Base-by-base conservation (phyloP, 805 yeast genomes). In the Wickerhamomyces bovis region DNA sequence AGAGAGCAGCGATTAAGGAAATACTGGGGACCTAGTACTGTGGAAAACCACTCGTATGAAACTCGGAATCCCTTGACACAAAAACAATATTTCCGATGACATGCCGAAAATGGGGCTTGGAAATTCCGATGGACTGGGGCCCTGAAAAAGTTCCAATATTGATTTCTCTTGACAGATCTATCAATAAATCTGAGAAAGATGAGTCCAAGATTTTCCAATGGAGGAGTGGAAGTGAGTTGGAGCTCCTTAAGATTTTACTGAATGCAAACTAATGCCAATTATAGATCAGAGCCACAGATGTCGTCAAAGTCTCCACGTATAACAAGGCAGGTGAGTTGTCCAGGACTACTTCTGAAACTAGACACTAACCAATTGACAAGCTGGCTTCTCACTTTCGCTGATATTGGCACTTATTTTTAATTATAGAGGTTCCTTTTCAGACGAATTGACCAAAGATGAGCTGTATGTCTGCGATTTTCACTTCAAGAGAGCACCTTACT, bases 361-460 rank as follows among this genome's bases (percentile, higher is more conserved):
- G 6, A 15, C 7, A 46, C 46, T 22, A 13, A 31, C 40, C 6
- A 2, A n/a, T 3, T 9, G 33, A 3, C 9, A 38, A 53, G 55
- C 26, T 38, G 50, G 54, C 7, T 54, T 52, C 40, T 10, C 20
- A 4, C 13, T 43, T 4, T 36, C 54, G 5, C 38, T 54, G 5
- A 3, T 46, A 2, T 20, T 47, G 15, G 46, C 55, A 2, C 6
- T 53, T 0, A 8, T 46, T 6, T 53, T 54, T 39, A 45, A 53
- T 21, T 51, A 45, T 20, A 16, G 30, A 4, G 51, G 41, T 2
- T 44, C 52, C 3, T 28, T 54, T 4, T 36, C 51, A 3, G 39
- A 40, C 13, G 58, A 54, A 33, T 26, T 47, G 23, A 46, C 48
- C 11, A 44, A 46, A 5, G 20, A 49, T 20, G 58, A 54, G 42